Percentiles rank a stretch among this genome's conserved stretches.
These are phyloP conservation scores for Phlyctochytrium arcticum DNA, from an alignment of 192 early-diverging fungal genomes.

Conservation along the genomic window DNA sequence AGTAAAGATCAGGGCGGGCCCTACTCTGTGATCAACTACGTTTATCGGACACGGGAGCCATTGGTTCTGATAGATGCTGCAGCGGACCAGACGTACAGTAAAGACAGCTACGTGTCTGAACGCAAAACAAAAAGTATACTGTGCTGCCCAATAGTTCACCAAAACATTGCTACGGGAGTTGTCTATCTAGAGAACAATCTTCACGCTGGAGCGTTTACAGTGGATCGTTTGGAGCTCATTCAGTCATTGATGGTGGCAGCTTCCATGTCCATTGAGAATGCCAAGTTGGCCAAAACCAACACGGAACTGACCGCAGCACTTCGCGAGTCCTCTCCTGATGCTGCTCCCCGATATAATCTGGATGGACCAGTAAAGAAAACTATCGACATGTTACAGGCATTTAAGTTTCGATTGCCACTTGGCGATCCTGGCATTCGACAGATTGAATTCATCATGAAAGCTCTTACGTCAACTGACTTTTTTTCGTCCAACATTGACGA, in stretches of 20 bases:
- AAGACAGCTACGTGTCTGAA: conserved; percentile 39
- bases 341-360: conserved; percentile 46
- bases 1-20: conserved; percentile 26
- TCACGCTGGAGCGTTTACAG: conserved; percentile 40
- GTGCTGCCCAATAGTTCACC: conserved; percentile 52
- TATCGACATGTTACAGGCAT: conserved; percentile 39
- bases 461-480: conserved; percentile 44
- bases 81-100: conserved; percentile 30
- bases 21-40: conserved; percentile 36
- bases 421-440: conserved; percentile 37
- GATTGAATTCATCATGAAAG: conserved; percentile 45
- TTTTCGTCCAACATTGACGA: conserved; percentile 51
- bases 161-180: conserved; percentile 40
- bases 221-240: conserved; percentile 39
- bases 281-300: conserved; percentile 43
- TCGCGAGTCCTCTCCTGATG: conserved; percentile 22
- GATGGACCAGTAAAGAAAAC: conserved; percentile 52
- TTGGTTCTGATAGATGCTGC: conserved; percentile 37
- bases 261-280: conserved; percentile 50
- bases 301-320: conserved; percentile 41
- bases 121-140: conserved; percentile 41
- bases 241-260: conserved; percentile 47
- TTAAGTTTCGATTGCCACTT: conserved; percentile 34
- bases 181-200: conserved; percentile 50
- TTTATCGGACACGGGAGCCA: conserved; percentile 36